Evolutionary conservation across 345 rosid genomes (phyloP), one percentile per base, ranked within the genome.

Genomic region (Acer campestre): DNA sequence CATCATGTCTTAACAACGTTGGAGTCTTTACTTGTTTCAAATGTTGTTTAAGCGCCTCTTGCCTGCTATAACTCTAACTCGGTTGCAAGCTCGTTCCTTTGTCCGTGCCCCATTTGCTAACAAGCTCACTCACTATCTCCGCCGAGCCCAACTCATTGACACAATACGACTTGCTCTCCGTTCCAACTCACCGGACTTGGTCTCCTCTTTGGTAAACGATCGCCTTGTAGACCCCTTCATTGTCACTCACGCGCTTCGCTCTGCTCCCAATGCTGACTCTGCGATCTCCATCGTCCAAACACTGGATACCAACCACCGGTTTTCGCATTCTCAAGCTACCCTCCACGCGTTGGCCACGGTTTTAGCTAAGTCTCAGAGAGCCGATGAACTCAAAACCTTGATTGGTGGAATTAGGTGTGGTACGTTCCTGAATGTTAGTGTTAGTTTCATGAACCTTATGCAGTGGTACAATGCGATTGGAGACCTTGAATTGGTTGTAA

Each of bases 171-270:
- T 95, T 58, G 61, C 78, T 18, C 86, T 93, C 84, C 92, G 98
- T 61, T 95, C 93, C n/a, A 73, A 83, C 71, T 48, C 82, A 44
- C 82, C 81, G 20, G 74, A 29, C 51, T 77, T 81, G 4, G 84
- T 91, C 65, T 70, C 79, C 7, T 22, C 75, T 42, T 63, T 90
- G 35, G 69, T 89, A 13, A 86, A 75, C 80, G 88, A 84, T 77
- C 94, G 96, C 69, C 89, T 89, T 49, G 73, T 90, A 75, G 99
- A 95, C 79, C 81, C 92, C 74, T 90, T 93, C 64, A 88, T 95
- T 10, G 92, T 89, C 71, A 87, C 86, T 64, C 90, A 90, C 59
- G 86, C 93, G 7, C 74, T 95, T 51, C 98, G 94, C 67, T 89
- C 92, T 22, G 88, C 93, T 76, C 94, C 98, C 61, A 88, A 86